Percentiles rank a stretch among this genome's conserved stretches.
These are phyloP conservation scores for Besnoitia besnoiti DNA, from an alignment of 169 alveolate species.

Conservation along the genomic window DNA sequence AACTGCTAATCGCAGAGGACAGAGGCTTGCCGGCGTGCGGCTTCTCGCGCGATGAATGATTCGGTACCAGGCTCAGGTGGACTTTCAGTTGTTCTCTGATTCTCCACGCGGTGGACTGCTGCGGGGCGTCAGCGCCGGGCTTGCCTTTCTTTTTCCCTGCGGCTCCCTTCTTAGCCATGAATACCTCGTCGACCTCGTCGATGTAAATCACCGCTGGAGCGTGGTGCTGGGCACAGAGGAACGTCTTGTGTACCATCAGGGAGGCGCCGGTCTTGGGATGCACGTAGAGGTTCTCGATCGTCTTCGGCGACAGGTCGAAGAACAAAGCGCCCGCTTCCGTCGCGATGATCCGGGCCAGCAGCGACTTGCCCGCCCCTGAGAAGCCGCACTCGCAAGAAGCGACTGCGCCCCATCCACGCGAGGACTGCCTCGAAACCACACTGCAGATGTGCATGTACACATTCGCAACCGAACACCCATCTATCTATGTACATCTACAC, in stretches of 20 bases:
- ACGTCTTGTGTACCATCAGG: conserved; percentile 76
- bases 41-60: too few species aligned
- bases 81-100: conserved; percentile 77
- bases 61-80: conserved; percentile 75
- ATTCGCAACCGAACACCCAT: background rate
- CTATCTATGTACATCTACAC: background rate
- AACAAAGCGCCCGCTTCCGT: conserved; percentile 85
- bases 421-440: conserved; percentile 69
- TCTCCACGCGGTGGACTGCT: conserved; percentile 74
- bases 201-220: conserved; percentile 90
- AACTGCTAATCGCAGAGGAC: too few species aligned
- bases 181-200: conserved; percentile 87
- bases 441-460: conserved; percentile 64
- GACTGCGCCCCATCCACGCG: too few species aligned
- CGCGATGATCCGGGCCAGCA: conserved; percentile 83
- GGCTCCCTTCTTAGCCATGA: conserved; percentile 79
- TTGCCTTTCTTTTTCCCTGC: conserved; percentile 71
- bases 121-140: conserved; percentile 70
- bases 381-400: too few species aligned
- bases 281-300: conserved; percentile 79
- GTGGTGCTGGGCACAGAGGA: conserved; percentile 86
- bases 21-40: too few species aligned
- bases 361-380: conserved; percentile 86
- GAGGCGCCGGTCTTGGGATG: conserved; percentile 77
- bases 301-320: conserved; percentile 85